A percentile compares a stretch with the other conserved stretches of the same genome.
Evolutionary conservation across 169 alveolate genomes (phyloP).

Genomic region (Cryptosporidium sp.): DNA sequence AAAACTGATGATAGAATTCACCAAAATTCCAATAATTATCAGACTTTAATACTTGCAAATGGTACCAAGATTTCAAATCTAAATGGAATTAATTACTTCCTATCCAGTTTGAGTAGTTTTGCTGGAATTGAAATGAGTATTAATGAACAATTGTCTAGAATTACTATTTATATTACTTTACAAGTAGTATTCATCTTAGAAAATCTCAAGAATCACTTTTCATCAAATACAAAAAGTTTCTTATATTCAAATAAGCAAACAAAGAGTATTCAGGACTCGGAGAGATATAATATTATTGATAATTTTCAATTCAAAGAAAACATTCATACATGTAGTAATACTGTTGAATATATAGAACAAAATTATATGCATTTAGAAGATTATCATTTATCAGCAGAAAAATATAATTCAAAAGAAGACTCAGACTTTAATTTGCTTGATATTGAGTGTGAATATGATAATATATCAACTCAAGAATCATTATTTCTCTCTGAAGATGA

Average conservation of each 20-base stretch:
- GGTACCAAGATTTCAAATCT: neutral
- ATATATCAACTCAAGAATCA: neutral
- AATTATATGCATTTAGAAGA: neutral
- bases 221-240: neutral
- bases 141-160: neutral
- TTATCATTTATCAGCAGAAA: neutral
- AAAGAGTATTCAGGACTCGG: neutral
- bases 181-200: constrained; percentile 9
- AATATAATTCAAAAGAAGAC: neutral
- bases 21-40: neutral
- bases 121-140: constrained; percentile 56
- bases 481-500: neutral
- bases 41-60: neutral
- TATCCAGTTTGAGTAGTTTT: constrained; percentile 49
- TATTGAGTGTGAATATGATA: neutral
- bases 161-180: constrained; percentile 23
- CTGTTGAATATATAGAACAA: neutral
- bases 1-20: neutral
- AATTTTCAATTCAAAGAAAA: neutral
- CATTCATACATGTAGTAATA: neutral
- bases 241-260: neutral
- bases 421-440: neutral
- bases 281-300: no score
- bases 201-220: neutral
- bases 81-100: constrained; percentile 43